Evolutionary conservation across 257 asterid genomes (phyloP).

Genomic region (Asclepias syriaca): DNA sequence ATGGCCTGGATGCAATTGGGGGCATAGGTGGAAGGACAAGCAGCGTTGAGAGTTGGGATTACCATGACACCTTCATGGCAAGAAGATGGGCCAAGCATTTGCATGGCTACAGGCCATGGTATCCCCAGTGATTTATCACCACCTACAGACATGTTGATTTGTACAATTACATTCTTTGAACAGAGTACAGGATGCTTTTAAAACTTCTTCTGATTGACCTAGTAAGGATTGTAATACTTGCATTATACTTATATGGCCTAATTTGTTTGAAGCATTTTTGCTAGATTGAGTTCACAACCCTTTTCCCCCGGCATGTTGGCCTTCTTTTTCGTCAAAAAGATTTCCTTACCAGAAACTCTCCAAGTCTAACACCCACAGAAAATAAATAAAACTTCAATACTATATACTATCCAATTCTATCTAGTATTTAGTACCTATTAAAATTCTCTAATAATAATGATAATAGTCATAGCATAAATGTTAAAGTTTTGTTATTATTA

Average conservation of each 20-base stretch:
- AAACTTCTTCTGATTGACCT: background rate
- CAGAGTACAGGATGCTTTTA: background rate
- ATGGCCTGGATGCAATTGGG: conserved; percentile 21
- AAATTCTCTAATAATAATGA: too few species aligned
- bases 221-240: background rate
- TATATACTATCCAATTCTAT: too few species aligned
- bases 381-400: too few species aligned
- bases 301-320: background rate
- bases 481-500: too few species aligned
- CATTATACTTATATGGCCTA: background rate
- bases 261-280: background rate
- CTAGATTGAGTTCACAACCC: background rate
- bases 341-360: too few species aligned
- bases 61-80: conserved; percentile 84
- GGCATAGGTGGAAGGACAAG: conserved; percentile 55
- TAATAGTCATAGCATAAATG: too few species aligned
- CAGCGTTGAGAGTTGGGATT: conserved; percentile 76
- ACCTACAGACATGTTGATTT: background rate
- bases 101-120: conserved; percentile 65
- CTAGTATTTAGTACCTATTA: too few species aligned
- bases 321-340: too few species aligned
- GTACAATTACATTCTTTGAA: conserved; percentile 6
- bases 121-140: background rate
- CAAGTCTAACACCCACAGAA: too few species aligned
- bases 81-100: conserved; percentile 97